Base-by-base conservation (phyloP, 768 basidiomycete genomes). In the Phaeotremella fagi region DNA sequence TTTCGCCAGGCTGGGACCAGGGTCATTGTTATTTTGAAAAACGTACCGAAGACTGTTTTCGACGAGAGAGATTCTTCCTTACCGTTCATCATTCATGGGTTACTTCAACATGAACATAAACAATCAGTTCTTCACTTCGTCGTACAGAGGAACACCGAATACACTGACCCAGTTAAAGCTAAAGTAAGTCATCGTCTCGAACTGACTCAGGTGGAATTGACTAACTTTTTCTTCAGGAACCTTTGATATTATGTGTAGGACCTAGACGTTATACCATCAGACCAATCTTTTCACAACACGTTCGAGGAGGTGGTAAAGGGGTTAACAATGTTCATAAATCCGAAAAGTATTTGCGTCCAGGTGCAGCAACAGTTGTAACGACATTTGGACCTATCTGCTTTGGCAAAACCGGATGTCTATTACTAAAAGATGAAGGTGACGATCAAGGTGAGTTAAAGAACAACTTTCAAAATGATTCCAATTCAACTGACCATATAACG, bases 261-360 rank as follows among this genome's bases (percentile, higher is more conserved):
- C 87, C 90, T 11, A 83, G 92, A 38, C 82, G 91, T 37, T 79
- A 95, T 60, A 80, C 79, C 18, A 84, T 91, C 36, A 88, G 85
- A 59, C 95, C 95, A 0, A 75, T 92, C 27, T 99, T 87, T 77
- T 92, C 90, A 60, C 90, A 95, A 66, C 90, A 92, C 63, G 85
- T 87, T 2, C 71, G 75, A 36, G 91, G 90, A 12, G 90, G 90
- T 16, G 88, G 87, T 15, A 88, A 85, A 72, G 90, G 91, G 11
- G 79, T 83, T 37, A 99, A 99, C 79, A 97, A 98, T 64, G 90
- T 95, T 1, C 92, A 98, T 80, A 99, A 97, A 68, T 92, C 86
- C 50, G 90, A 95, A 75, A 83, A 88, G 27, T 99, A 83, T 75
- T 79, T 97, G 25, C 82, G 86, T 36, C 89, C 88, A 64, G 88